Percentiles rank a stretch among this genome's conserved stretches.
Evolutionary conservation across 2,329 filamentous ascomycete species (phyloP).

Genomic region (Trichophyton equinum): DNA sequence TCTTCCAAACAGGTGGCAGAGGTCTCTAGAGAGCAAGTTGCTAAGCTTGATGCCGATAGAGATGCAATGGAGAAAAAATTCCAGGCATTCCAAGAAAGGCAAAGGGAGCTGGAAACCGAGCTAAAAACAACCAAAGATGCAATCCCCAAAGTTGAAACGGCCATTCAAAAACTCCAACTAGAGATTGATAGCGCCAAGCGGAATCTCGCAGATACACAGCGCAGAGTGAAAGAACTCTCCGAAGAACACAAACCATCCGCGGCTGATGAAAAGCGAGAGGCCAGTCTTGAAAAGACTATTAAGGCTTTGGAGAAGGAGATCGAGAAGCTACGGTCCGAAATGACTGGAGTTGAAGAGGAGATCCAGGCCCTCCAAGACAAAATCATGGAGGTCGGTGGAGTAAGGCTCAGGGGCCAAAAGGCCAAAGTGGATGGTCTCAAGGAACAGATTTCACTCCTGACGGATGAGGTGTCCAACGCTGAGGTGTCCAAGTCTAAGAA

Average conservation of each 20-base stretch:
- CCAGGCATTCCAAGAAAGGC: constrained; percentile 70
- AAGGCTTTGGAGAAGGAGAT: constrained; percentile 63
- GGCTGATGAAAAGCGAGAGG: constrained; percentile 62
- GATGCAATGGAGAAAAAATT: constrained; percentile 75
- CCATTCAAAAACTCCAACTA: constrained; percentile 77
- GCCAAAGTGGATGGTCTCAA: constrained; percentile 82
- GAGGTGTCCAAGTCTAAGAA: constrained; percentile 86
- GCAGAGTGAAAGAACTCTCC: constrained; percentile 71
- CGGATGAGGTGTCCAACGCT: constrained; percentile 70
- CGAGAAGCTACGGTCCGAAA: constrained; percentile 67
- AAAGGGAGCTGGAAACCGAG: constrained; percentile 62
- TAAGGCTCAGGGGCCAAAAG: constrained; percentile 79
- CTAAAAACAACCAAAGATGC: constrained; percentile 61
- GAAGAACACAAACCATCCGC: constrained; percentile 71
- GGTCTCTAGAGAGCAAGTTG: constrained; percentile 74
- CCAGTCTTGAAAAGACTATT: constrained; percentile 65
- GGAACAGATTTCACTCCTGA: constrained; percentile 67
- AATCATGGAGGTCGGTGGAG: constrained; percentile 96
- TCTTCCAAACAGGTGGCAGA: constrained; percentile 88
- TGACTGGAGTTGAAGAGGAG: constrained; percentile 78
- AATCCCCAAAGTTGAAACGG: constrained; percentile 75
- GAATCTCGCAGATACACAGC: constrained; percentile 72
- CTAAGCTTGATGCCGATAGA: constrained; percentile 74
- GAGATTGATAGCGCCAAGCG: constrained; percentile 78
- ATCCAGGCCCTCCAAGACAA: constrained; percentile 88